phyloP scores from a whole-genome alignment of 495 filamentous ascomycete genomes.

The Neurospora sp. region DNA sequence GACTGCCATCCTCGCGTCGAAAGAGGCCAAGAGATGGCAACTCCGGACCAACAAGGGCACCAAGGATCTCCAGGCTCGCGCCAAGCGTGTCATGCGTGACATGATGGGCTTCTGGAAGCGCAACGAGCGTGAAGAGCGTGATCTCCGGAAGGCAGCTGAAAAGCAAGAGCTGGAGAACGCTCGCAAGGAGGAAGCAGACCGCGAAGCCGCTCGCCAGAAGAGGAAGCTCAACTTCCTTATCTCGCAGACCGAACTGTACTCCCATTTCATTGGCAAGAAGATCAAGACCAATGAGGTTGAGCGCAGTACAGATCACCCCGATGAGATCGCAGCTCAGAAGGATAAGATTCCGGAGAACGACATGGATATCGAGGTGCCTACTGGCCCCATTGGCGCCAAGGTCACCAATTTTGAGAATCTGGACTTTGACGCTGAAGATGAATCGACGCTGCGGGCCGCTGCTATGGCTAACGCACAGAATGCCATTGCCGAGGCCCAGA shows the following conservation, averaged over 20 bases:
- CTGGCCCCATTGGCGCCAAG: conserved; percentile 49
- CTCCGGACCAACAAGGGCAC: conserved; percentile 94
- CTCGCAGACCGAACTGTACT: conserved; percentile 96
- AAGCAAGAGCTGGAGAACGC: conserved; percentile 94
- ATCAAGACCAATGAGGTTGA: conserved; percentile 94
- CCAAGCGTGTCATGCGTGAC: conserved; percentile 96
- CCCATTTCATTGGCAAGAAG: conserved; percentile 98
- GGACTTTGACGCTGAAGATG: conserved; percentile 93
- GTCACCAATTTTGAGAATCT: conserved; percentile 89
- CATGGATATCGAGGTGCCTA: conserved; percentile 49
- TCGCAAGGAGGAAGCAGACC: conserved; percentile 90
- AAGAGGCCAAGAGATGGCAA: conserved; percentile 96
- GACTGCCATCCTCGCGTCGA: conserved; percentile 92
- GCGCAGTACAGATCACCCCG: conserved; percentile 69
- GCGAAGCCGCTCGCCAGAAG: conserved; percentile 93
- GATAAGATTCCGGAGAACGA: conserved; percentile 33
- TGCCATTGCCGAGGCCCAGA: conserved; percentile 89
- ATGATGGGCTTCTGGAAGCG: conserved; percentile 99
- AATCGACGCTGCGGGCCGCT: conserved; percentile 66
- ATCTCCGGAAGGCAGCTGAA: conserved; percentile 86
- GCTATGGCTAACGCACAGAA: conserved; percentile 94
- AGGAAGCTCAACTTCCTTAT: conserved; percentile 99
- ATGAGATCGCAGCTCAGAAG: conserved; percentile 40
- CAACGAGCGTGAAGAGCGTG: conserved; percentile 94
- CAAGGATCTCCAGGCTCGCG: conserved; percentile 93